Base-by-base conservation (phyloP, 345 rosid species). In the Brassica carinata region DNA sequence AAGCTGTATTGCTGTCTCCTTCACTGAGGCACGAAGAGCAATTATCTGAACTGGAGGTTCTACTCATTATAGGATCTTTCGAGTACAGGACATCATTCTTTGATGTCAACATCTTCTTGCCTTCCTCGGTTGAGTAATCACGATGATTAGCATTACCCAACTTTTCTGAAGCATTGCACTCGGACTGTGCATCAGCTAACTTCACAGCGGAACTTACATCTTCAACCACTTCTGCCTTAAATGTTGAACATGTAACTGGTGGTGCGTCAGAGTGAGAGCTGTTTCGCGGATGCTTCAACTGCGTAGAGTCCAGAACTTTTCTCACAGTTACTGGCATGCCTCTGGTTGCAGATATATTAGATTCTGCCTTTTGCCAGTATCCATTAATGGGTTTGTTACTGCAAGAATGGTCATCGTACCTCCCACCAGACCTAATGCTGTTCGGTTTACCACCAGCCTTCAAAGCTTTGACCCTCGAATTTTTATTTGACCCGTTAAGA, bases 1-100 rank as follows among this genome's bases (percentile, higher is more conserved):
- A 90, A 75, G 87, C 86, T 19, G 91, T 81, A 75, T 85, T 90
- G 85, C 92, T 88, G 40, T 93, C 98, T 74, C 90, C 96, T 78
- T 95, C 99, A 45, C 98, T 90, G 63, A 85, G 88, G 83, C 96
- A 96, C 15, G 96, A 91, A 34, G 96, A 93, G 87, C 97, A 89
- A 83, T 90, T 90, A 76, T 90, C 97, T 55, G 96, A 93, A 83
- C 76, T 93, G 48, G 97, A 89, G 78, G 86, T 81, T 79, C 90
- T 86, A 71, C 88, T 85, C 64, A 74, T 79, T 74, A 76, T 59
- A 51, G 84, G 83, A 84, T 90, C 88, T 69, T 75, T 80, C 8
- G 27, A 63, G 67, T 33, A 53, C 36, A 31, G 33, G 59, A 15
- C 75, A 45, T 69, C 86, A 18, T 64, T 84, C 73, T 82, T 86